Base-by-base conservation (phyloP, 1,284 basidiomycete genomes). In the Waitea zeae region DNA sequence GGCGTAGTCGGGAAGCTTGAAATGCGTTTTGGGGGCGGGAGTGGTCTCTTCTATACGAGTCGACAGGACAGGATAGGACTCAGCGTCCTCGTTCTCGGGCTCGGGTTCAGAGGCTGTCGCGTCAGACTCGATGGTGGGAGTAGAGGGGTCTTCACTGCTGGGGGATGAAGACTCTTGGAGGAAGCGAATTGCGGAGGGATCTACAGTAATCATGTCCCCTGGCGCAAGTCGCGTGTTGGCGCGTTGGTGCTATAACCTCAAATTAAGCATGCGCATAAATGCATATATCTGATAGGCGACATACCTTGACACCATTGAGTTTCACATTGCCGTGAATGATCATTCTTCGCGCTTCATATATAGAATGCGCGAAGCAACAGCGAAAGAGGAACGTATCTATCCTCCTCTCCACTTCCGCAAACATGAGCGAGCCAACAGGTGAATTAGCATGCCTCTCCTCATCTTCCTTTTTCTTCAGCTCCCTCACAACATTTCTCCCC, bases 301-400 rank as follows among this genome's bases (percentile, higher is more conserved):
- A 47, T 44, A 92, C 90, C 63, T 78, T 77, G 47, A 71, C 70
- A 3, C 95, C 95, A 47, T 99, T 98, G 18, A 99, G 60, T 49
- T 74, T 59, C 20, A 99, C 89, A 41, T 83, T 67, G 0, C 92
- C 89, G 41, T 90, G 84, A 9, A 92, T 64, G 39, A 98, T 78
- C 45, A 95, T 59, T 38, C 79, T 59, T 44, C 90, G 64, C 3
- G 90, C 92, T 47, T 90, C 79, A 55, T 92, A 96, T 15, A 93
- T 80, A 47, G 80, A 88, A 42, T 78, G 70, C 19, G 83, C 86
- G 47, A 99, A 83, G 56, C 93, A 97, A 40, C 74, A 74, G 37
- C 95, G 64, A 58, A 97, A 97, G 35, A 98, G 62, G 49, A 92
- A 73, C 22, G 88, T 80, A 48, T 99, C 95, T 48, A 98, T 67